Percentiles rank a stretch among this genome's conserved stretches.
Evolutionary conservation across 2,329 filamentous ascomycete genomes (phyloP).

Genomic region (Fusarium siculi): DNA sequence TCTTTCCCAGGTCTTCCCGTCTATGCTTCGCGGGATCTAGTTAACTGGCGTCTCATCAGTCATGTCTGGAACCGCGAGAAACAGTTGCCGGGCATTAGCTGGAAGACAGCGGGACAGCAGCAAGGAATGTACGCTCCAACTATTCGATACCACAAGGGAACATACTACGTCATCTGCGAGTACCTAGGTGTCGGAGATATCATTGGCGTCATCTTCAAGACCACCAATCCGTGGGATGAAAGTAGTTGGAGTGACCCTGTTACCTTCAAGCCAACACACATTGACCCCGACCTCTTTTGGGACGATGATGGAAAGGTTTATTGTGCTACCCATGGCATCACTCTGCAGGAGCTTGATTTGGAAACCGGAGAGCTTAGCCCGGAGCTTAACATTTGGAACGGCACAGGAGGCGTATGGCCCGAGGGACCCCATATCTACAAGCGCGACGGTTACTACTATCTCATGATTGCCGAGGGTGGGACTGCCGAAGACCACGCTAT

Average conservation of each 20-base stretch:
- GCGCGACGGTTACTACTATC: constrained; percentile 54
- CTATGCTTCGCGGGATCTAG: constrained; percentile 62
- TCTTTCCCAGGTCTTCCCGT: constrained; percentile 64
- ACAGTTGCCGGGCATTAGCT: constrained; percentile 53
- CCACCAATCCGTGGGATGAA: constrained; percentile 35
- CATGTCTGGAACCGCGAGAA: constrained; percentile 54
- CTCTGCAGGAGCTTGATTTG: constrained; percentile 36
- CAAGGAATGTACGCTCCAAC: constrained; percentile 61
- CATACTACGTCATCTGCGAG: constrained; percentile 53
- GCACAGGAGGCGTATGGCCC: constrained; percentile 54
- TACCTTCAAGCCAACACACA: constrained; percentile 36
- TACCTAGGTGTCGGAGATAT: constrained; percentile 19
- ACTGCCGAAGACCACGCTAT: constrained; percentile 52
- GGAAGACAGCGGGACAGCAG: constrained; percentile 44
- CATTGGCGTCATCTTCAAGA: constrained; percentile 27
- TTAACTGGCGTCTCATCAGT: constrained; percentile 59
- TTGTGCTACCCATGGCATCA: constrained; percentile 51
- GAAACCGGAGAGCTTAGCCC: constrained; percentile 26
- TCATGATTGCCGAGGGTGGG: constrained; percentile 59
- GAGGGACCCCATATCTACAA: constrained; percentile 65
- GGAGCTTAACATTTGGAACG: constrained; percentile 58
- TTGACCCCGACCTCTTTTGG: constrained; percentile 63
- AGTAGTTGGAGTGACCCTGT: constrained; percentile 43
- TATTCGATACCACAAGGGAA: constrained; percentile 54
- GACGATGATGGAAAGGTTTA: constrained; percentile 65